Base-by-base conservation (phyloP, 345 rosid species). In the Odontarrhena argentea region DNA sequence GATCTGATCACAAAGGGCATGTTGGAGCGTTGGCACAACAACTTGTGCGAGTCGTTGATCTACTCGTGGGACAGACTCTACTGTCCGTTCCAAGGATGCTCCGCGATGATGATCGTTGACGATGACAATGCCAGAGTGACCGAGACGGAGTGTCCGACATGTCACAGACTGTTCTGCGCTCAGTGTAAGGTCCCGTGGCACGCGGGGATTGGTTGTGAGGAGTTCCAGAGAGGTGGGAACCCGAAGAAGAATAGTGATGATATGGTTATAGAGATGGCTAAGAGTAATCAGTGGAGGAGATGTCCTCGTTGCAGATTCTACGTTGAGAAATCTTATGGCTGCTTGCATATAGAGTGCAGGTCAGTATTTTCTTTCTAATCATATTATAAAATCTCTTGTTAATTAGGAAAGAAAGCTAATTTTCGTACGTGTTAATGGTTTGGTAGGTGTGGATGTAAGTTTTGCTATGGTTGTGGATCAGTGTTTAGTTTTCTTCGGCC, bases 71-170 rank as follows among this genome's bases (percentile, higher is more conserved):
- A 72, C 44, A 84, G 66, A 25, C 59, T 69, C 48, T 86, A 86
- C 32, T 91, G 97, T 57, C 97, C 96, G 9, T 88, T 76, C 69
- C 83, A 74, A 81, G 87, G 87, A 53, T 88, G 96, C 46, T 83
- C 87, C 1, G 87, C 78, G 2, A 7, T 86, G 62, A 18, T 88
- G 83, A 42, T 91, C 6, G 62, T 13, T 15, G 36, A 32, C 6
- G 36, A 32, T 32, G 53, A 45, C 41, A 69, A 61, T 14, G 79
- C 53, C 35, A 58, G 4, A 82, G 78, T 86, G 4, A 82, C 65
- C 59, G 82, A 81, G 73, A 68, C 85, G 1, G 88, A 88, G 74
- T 88, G 96, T 43, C 92, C 96, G 0, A 73, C 69, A 30, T 86
- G 92, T 49, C 86, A 79, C 11, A 78, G 92, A 40, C 34, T 63